A percentile compares a stretch with the other conserved stretches of the same genome.
Evolutionary conservation across 345 rosid genomes (phyloP).

Genomic region (Citrus sinensis): DVS_A1.0 CM039165.1:38891001-38891500

Average conservation of each 20-base stretch:
- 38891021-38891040: conserved; percentile 85
- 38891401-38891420: conserved; percentile 99
- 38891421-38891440: conserved; percentile 80
- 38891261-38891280: conserved; percentile 2
- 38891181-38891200: conserved; percentile 63
- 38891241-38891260: background rate
- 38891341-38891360: conserved; percentile 55
- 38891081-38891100: conserved; percentile 96
- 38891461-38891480: conserved; percentile 57
- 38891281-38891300: conserved; percentile 8
- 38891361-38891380: conserved; percentile 48
- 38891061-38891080: conserved; percentile 98
- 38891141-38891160: conserved; percentile 99
- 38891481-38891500: conserved; percentile 63
- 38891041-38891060: conserved; percentile 98
- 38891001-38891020: conserved; percentile 16
- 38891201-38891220: conserved; percentile 81
- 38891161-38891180: conserved; percentile 92
- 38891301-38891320: conserved; percentile 12
- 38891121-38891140: conserved; percentile 99
- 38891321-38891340: conserved; percentile 79
- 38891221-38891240: conserved; percentile 13
- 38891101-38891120: conserved; percentile 98
- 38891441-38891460: conserved; percentile 73
- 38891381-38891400: conserved; percentile 85